Evolutionary conservation across 768 basidiomycete genomes (phyloP).

Genomic region (Coprinellus micaceus): DNA sequence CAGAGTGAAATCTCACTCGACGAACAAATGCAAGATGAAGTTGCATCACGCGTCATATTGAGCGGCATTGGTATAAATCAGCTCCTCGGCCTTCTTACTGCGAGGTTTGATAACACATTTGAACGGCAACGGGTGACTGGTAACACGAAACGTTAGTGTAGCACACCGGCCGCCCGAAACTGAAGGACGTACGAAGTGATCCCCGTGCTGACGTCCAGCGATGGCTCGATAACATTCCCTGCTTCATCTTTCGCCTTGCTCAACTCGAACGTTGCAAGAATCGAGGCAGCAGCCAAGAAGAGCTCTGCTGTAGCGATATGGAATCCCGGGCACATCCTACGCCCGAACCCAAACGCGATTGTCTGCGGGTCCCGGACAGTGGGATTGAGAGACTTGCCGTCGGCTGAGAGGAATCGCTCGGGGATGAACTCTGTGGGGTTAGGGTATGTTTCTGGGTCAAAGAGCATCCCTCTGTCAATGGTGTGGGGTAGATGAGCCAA

Average conservation of each 20-base stretch:
- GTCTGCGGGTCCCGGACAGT: conserved; percentile 32
- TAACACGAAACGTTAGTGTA: no score
- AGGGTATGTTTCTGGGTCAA: no score
- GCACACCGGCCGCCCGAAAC: background rate
- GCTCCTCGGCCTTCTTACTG: background rate
- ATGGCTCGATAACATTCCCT: conserved; percentile 24
- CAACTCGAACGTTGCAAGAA: conserved; percentile 29
- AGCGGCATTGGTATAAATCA: background rate
- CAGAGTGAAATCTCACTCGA: no score
- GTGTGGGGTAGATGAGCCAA: no score
- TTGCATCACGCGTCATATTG: background rate
- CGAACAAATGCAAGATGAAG: no score
- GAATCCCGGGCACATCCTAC: conserved; percentile 29
- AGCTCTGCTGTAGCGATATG: conserved; percentile 26
- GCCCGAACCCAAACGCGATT: no score
- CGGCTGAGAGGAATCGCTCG: conserved; percentile 39
- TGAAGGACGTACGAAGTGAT: conserved; percentile 4
- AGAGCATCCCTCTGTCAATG: no score
- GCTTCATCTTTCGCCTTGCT: conserved; percentile 21
- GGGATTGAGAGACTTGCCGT: conserved; percentile 30
- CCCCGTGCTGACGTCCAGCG: conserved; percentile 16
- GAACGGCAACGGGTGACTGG: conserved; percentile 6
- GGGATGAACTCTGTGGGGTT: conserved; percentile 37
- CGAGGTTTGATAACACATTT: conserved; percentile 6
- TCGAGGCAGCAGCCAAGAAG: conserved; percentile 26